Evolutionary conservation across 2,329 filamentous ascomycete genomes (phyloP).

Genomic region (Diplodia sapinea): DNA sequence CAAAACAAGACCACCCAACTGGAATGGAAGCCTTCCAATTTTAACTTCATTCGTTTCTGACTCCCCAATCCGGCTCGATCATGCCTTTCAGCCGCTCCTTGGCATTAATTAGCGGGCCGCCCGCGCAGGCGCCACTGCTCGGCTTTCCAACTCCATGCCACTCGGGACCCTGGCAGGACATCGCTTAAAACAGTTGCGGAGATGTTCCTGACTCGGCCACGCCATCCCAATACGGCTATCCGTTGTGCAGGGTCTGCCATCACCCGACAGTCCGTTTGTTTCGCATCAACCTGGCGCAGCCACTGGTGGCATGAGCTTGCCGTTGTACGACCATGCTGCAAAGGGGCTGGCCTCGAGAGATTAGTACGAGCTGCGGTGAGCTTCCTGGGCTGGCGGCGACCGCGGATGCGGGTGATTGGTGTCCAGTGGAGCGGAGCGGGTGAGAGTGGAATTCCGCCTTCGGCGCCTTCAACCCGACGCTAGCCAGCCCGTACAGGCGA

Average conservation of each 20-base stretch:
- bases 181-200: slow-evolving; percentile 7
- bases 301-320: not conserved
- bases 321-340: slow-evolving; percentile 10
- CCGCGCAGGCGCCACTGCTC: slow-evolving; percentile 11
- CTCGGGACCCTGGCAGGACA: slow-evolving; percentile 1
- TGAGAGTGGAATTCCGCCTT: not conserved
- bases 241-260: not conserved
- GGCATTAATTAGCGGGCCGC: slow-evolving; percentile 18
- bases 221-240: slow-evolving; percentile 7
- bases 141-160: slow-evolving; percentile 7
- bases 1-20: not conserved
- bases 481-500: slow-evolving; percentile 26
- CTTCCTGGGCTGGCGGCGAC: not conserved
- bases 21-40: slow-evolving; percentile 4
- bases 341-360: slow-evolving; percentile 3
- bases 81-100: slow-evolving; percentile 24
- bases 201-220: slow-evolving; percentile 8
- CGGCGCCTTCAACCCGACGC: slow-evolving; percentile 12
- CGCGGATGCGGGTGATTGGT: slow-evolving; percentile 6
- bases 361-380: slow-evolving; percentile 8
- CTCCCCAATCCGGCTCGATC: slow-evolving; percentile 1
- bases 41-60: slow-evolving; percentile 10
- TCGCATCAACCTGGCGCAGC: not conserved
- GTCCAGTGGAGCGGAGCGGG: not conserved
- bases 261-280: not conserved